Evolutionary conservation across 192 early-diverging fungal species (phyloP).

Genomic region (Coemansia sp.): DNA sequence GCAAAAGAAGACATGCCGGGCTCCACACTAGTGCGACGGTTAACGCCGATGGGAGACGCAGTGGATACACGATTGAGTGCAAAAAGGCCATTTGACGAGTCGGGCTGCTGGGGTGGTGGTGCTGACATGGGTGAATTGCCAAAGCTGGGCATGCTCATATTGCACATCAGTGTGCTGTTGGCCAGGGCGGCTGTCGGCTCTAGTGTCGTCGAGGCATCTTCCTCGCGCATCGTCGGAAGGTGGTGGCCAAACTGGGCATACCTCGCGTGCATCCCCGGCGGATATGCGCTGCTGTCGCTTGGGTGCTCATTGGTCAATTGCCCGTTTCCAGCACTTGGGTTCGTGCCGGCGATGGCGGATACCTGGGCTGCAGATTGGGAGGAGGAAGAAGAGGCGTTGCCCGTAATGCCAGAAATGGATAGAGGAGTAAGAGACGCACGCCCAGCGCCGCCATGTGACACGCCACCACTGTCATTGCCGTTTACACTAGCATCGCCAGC

Average conservation of each 20-base stretch:
- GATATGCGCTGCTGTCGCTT: constrained; percentile 8
- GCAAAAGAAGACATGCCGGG: background rate
- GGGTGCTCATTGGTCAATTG: background rate
- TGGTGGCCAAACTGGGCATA: constrained; percentile 34
- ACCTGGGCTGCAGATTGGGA: constrained; percentile 4
- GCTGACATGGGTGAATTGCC: constrained; percentile 6
- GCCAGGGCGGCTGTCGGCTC: constrained; percentile 11
- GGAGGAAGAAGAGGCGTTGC: constrained; percentile 5
- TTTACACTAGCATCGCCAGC: constrained; percentile 5
- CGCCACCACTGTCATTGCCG: constrained; percentile 25
- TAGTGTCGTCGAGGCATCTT: constrained; percentile 11
- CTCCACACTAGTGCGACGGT: constrained; percentile 4
- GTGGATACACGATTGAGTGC: constrained; percentile 9
- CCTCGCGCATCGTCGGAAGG: constrained; percentile 50
- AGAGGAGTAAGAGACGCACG: background rate
- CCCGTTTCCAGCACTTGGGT: background rate
- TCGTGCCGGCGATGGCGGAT: constrained; percentile 1
- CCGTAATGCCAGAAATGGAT: background rate
- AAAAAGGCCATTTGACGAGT: constrained; percentile 2
- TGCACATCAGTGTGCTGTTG: constrained; percentile 38
- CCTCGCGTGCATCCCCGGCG: constrained; percentile 11
- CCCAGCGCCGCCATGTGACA: constrained; percentile 23
- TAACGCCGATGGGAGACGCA: constrained; percentile 13
- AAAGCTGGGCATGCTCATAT: constrained; percentile 32
- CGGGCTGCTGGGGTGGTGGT: constrained; percentile 10